Evolutionary conservation across 345 rosid genomes (phyloP), one percentile per base, ranked within the genome.

Genomic region (Chamaenerion angustifolium): DNA sequence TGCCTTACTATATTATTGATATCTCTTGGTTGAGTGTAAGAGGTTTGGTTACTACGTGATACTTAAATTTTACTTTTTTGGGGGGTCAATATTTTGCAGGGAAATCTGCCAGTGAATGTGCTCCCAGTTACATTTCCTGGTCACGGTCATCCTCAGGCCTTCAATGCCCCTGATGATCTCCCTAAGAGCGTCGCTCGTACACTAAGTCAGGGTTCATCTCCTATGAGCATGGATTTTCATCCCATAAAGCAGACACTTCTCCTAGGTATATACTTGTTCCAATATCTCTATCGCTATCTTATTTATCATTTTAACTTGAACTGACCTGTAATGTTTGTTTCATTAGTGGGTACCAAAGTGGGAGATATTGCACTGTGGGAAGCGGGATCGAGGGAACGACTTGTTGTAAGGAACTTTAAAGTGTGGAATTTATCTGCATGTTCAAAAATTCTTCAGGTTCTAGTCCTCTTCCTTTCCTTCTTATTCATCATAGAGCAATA

Each of bases 111-210:
- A 12, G 69, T 67, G 18, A 71, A 78, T 61, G 63, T 65, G 50
- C 64, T 70, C 50, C 73, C 84, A 18, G 73, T 70, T 13, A 48
- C 76, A 56, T 72, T 69, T 49, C 68, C 76, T 19, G 68, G 78
- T 52, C 76, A 68, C 54, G 65, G 65, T 64, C 59, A 48, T 51
- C 54, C 46, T 14, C 66, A 56, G 31, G 25, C 41, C 43, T 41
- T 48, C 42, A 55, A 59, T 64, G 49, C 63, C 10, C 49, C 64
- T 21, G 66, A 69, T 45, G 74, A 63, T 45, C 61, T 65, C 45
- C 71, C 69, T 11, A 69, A 64, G 74, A 49, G 11, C 44, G 58
- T 56, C 11, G 46, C 55, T 19, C 46, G 42, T 15, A 25, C 19
- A 49, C 21, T 69, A 18, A 60, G 40, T 45, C 74, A 64, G 56